Evolutionary conservation across 106 monocot species (phyloP).

Genomic region (Acorus calamus): DNA sequence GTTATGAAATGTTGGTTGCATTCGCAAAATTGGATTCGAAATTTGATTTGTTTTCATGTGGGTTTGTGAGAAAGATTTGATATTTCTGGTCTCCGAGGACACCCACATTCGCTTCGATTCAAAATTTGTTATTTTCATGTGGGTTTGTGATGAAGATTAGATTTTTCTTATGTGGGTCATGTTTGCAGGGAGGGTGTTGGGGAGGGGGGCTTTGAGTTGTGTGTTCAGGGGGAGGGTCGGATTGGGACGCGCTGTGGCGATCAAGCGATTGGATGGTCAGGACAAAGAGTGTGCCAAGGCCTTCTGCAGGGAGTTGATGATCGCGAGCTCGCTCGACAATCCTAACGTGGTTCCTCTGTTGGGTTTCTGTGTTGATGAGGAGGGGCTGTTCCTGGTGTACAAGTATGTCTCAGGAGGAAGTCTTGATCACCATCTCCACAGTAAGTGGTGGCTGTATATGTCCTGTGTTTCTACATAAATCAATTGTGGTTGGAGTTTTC

Average conservation of each 20-base stretch:
- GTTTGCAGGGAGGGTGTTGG: conserved; percentile 54
- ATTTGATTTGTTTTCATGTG: not conserved
- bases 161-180: not conserved
- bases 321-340: conserved; percentile 49
- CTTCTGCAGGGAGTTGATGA: conserved; percentile 64
- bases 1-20: too few relatives aligned
- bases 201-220: conserved; percentile 64
- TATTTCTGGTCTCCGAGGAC: not conserved
- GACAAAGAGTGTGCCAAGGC: conserved; percentile 56
- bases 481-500: too few relatives aligned
- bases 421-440: conserved; percentile 58
- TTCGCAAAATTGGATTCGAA: not conserved
- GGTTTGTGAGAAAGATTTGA: not conserved
- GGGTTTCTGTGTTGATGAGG: conserved; percentile 56
- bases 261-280: conserved; percentile 54
- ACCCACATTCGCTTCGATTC: not conserved
- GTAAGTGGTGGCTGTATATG: not conserved
- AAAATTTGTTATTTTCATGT: not conserved
- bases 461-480: too few relatives aligned
- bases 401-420: conserved; percentile 69
- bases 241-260: conserved; percentile 36
- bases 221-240: conserved; percentile 56
- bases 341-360: conserved; percentile 57
- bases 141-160: not conserved
- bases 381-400: conserved; percentile 80